Evolutionary conservation across 495 filamentous ascomycete species (phyloP).

Genomic region (Penicillium coffeae): DNA sequence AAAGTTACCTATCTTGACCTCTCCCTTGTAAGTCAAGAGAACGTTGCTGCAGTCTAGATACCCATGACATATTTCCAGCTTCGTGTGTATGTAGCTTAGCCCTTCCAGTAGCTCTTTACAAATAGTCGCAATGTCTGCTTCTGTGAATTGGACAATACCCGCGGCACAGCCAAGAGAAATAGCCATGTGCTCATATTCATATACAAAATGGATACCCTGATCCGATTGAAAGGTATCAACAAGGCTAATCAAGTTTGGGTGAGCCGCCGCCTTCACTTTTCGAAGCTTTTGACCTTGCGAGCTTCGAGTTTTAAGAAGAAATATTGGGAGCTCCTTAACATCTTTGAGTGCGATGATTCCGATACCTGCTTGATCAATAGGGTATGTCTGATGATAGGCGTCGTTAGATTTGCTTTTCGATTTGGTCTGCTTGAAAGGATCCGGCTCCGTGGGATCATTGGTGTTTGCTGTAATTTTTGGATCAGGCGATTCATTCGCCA

Average conservation of each 20-base stretch:
- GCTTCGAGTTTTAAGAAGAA: neutral
- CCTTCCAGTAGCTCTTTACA: constrained; percentile 8
- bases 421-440: too few species aligned
- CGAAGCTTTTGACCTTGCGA: neutral
- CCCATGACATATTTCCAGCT: constrained; percentile 4
- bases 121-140: constrained; percentile 13
- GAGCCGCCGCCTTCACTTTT: neutral
- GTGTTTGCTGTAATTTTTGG: too few species aligned
- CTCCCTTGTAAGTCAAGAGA: constrained; percentile 2
- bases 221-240: constrained; percentile 5
- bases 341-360: constrained; percentile 1
- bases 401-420: too few species aligned
- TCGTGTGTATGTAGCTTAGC: constrained; percentile 8
- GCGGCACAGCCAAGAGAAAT: constrained; percentile 6
- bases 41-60: constrained; percentile 7
- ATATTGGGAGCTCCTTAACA: neutral
- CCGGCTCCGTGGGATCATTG: too few species aligned
- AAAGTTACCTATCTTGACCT: constrained; percentile 11
- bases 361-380: neutral
- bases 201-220: constrained; percentile 2
- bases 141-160: constrained; percentile 7
- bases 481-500: too few species aligned
- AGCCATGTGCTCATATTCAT: constrained; percentile 12
- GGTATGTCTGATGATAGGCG: neutral
- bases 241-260: constrained; percentile 5